Evolutionary conservation across 345 rosid species (phyloP).

Genomic region (Dipteronia sinensis): DNA sequence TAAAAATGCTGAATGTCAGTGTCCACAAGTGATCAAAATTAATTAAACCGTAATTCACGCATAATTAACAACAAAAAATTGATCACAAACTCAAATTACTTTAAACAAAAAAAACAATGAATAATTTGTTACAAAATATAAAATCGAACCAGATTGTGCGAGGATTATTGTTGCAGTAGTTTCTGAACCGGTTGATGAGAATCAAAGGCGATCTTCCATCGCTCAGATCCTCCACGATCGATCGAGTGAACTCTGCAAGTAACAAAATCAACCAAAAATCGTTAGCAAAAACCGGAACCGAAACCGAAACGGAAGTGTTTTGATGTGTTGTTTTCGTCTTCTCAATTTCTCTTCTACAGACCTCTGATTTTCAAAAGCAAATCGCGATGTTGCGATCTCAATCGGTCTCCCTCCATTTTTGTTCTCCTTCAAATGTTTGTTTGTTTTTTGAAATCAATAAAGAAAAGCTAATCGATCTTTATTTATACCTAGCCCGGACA

Average conservation of each 20-base stretch:
- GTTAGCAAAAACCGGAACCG: neutral
- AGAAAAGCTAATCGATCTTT: too few relatives aligned
- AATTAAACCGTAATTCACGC: too few relatives aligned
- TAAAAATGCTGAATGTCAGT: too few relatives aligned
- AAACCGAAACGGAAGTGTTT: neutral
- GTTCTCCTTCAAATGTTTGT: neutral
- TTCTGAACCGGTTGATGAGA: slow-evolving; percentile 56
- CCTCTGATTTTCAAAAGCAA: slow-evolving; percentile 67
- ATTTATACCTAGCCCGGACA: neutral
- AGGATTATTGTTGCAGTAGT: slow-evolving; percentile 54
- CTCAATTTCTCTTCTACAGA: neutral
- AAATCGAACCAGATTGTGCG: slow-evolving; percentile 51
- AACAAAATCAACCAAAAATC: neutral
- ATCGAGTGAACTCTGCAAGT: slow-evolving; percentile 61
- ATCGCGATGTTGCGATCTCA: slow-evolving; percentile 26
- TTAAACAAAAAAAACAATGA: neutral
- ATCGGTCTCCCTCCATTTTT: slow-evolving; percentile 65
- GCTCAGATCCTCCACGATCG: slow-evolving; percentile 52
- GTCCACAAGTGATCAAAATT: too few relatives aligned
- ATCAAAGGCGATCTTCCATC: slow-evolving; percentile 53
- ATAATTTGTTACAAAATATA: neutral
- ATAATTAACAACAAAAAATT: neutral
- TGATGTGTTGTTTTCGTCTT: neutral
- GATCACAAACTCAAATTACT: neutral
- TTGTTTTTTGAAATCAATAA: neutral